Evolutionary conservation across 2,329 filamentous ascomycete species (phyloP).

Genomic region (Clarireedia paspali): DNA sequence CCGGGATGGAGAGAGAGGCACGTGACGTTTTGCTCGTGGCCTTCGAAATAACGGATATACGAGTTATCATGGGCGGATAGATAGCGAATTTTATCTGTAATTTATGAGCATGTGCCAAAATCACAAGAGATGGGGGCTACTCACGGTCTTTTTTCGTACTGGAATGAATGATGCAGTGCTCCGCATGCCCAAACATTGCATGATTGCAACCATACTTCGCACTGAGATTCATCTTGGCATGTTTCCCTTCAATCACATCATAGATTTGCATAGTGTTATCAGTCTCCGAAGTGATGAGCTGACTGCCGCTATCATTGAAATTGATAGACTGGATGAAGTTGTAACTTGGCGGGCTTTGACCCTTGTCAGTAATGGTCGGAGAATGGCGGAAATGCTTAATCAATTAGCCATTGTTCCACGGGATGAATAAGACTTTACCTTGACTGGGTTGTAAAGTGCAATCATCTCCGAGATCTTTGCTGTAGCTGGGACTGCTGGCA

Average conservation of each 20-base stretch:
- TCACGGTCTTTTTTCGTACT: constrained; percentile 88
- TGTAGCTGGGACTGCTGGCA: constrained; percentile 19
- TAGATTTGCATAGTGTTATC: constrained; percentile 96
- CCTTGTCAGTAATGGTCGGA: constrained; percentile 38
- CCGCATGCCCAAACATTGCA: constrained; percentile 88
- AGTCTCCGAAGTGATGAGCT: constrained; percentile 82
- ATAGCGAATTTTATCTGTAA: constrained; percentile 71
- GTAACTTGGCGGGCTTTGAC: constrained; percentile 21
- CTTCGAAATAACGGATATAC: constrained; percentile 93
- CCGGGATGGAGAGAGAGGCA: constrained; percentile 77
- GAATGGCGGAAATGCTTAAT: constrained; percentile 53
- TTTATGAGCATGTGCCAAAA: neutral
- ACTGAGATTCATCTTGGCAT: constrained; percentile 81
- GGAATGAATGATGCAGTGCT: constrained; percentile 81
- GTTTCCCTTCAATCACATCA: constrained; percentile 82
- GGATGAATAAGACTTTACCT: constrained; percentile 43
- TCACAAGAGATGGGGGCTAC: constrained; percentile 11
- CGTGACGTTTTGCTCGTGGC: constrained; percentile 80
- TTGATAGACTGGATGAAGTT: constrained; percentile 81
- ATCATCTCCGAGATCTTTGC: constrained; percentile 74
- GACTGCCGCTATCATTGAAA: constrained; percentile 92
- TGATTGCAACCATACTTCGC: constrained; percentile 97
- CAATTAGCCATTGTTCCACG: constrained; percentile 9
- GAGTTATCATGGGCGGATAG: constrained; percentile 91
- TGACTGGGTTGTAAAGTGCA: constrained; percentile 68